Percentiles rank a stretch among this genome's conserved stretches.
phyloP scores from a whole-genome alignment of 768 basidiomycete genomes.

The Serpula lacrymans region DNA sequence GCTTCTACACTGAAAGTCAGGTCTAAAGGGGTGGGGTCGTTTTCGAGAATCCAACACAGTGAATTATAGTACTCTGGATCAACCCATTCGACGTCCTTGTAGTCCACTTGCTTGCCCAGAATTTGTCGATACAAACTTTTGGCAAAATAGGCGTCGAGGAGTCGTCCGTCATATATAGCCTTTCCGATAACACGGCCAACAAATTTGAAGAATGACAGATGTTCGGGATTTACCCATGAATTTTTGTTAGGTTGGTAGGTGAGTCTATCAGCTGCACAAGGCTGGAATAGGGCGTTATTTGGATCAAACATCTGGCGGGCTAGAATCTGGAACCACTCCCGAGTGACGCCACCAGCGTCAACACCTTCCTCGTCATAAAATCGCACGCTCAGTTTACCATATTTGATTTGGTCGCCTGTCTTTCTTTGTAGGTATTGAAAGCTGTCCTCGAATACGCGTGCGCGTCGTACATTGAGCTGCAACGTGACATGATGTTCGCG shows the following conservation, averaged over 20 bases:
- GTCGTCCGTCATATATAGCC: constrained; percentile 93
- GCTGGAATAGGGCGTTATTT: constrained; percentile 97
- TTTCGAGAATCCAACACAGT: constrained; percentile 96
- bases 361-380: constrained; percentile 98
- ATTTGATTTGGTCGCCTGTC: constrained; percentile 94
- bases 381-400: constrained; percentile 93
- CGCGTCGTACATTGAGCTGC: constrained; percentile 85
- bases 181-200: constrained; percentile 97
- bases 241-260: constrained; percentile 97
- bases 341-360: constrained; percentile 95
- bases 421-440: constrained; percentile 89
- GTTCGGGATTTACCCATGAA: constrained; percentile 92
- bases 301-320: constrained; percentile 99
- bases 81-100: constrained; percentile 95
- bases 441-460: constrained; percentile 96
- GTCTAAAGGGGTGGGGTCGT: constrained; percentile 83
- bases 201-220: constrained; percentile 97
- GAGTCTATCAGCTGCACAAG: constrained; percentile 89
- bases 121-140: constrained; percentile 95
- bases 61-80: constrained; percentile 99
- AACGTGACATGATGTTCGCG: constrained; percentile 82
- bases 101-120: constrained; percentile 91
- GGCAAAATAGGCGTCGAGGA: constrained; percentile 97
- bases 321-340: constrained; percentile 98
- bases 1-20: constrained; percentile 95